Evolutionary conservation across 2,329 filamentous ascomycete species (phyloP), one percentile per base, ranked within the genome.

Genomic region (Coniochaeta prunicola): DNA sequence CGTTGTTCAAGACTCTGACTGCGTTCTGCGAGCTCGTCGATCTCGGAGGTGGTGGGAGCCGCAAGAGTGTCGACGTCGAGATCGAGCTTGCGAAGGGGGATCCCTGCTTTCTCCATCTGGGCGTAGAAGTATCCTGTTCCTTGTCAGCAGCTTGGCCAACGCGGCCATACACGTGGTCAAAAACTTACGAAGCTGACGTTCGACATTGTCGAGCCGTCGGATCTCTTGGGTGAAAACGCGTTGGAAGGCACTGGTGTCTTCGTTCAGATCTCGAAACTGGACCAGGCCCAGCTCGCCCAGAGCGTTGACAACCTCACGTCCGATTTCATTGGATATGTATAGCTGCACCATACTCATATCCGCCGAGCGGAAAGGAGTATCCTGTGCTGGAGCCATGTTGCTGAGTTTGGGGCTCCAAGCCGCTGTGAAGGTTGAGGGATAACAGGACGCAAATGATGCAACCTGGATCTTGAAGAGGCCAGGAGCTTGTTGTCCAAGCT

Each of bases 311-410:
- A 97, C 93, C 80, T 99, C 96, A 72, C 94, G 87, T 68, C 94
- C 93, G 68, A 99, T 97, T 82, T 99, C 94, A 74, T 97, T 97
- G 71, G 94, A 91, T 70, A 99, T 96, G 78, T 97, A 99, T 71
- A 99, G 89, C 87, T 99, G 94, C 71, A 96, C 96, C 88, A 99
- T 89, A 83, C 92, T 97, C 94, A 99, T 99, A 77, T 97, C 91
- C 90, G 92, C 91, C 74, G 94, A 99, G 84, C 96, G 93, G 87
- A 99, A 97, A 81, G 97, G 90, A 76, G 92, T 96, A 79, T 97
- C 92, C 79, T 91, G 78, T 73, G 79, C 77, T 66, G 82, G 79
- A 75, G 84, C 84, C 86, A 88, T 89, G 64, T 65, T 76, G 71
- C 63, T 65, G 59, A 60, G 62, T 63, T 48, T 58, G 60, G 36